These are phyloP conservation scores for Oehlia diaphana DNA, from an alignment of 192 early-diverging fungal genomes.

Conservation along the genomic window DNA sequence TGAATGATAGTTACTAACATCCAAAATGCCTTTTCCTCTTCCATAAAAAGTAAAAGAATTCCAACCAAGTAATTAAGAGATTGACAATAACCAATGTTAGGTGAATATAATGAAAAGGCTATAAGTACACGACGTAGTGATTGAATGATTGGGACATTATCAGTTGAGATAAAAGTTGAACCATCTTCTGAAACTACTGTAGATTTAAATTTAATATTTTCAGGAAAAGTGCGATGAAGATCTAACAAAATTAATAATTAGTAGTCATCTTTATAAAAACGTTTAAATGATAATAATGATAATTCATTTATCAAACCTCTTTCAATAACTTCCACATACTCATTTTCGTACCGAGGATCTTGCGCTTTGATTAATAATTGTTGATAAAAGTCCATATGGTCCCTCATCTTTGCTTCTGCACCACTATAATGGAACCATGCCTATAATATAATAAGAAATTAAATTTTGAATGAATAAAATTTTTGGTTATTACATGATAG, in stretches of 20 bases:
- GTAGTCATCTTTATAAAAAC: neutral
- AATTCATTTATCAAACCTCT: slow-evolving; percentile 44
- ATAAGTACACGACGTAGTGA: slow-evolving; percentile 69
- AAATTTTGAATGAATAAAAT: slow-evolving; percentile 16
- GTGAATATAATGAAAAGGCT: slow-evolving; percentile 70
- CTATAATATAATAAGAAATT: slow-evolving; percentile 31
- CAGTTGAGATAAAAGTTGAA: slow-evolving; percentile 38
- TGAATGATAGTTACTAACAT: slow-evolving; percentile 73
- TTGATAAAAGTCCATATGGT: slow-evolving; percentile 60
- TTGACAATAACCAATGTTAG: slow-evolving; percentile 83
- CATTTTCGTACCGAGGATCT: slow-evolving; percentile 54
- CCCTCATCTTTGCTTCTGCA: slow-evolving; percentile 55
- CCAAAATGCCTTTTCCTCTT: slow-evolving; percentile 82
- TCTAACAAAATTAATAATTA: slow-evolving; percentile 42
- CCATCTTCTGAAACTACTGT: slow-evolving; percentile 36
- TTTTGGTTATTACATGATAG: slow-evolving; percentile 8
- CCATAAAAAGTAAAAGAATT: slow-evolving; percentile 67
- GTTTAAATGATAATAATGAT: slow-evolving; percentile 7
- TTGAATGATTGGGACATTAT: slow-evolving; percentile 46
- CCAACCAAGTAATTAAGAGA: slow-evolving; percentile 80
- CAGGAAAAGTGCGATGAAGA: slow-evolving; percentile 75
- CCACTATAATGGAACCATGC: slow-evolving; percentile 76
- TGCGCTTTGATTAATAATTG: slow-evolving; percentile 44
- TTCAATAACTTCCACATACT: slow-evolving; percentile 69
- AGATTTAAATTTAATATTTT: slow-evolving; percentile 69